Evolutionary conservation across 441 rosid genomes (phyloP), one percentile per base, ranked within the genome.

Genomic region (Hura crepitans): DNA sequence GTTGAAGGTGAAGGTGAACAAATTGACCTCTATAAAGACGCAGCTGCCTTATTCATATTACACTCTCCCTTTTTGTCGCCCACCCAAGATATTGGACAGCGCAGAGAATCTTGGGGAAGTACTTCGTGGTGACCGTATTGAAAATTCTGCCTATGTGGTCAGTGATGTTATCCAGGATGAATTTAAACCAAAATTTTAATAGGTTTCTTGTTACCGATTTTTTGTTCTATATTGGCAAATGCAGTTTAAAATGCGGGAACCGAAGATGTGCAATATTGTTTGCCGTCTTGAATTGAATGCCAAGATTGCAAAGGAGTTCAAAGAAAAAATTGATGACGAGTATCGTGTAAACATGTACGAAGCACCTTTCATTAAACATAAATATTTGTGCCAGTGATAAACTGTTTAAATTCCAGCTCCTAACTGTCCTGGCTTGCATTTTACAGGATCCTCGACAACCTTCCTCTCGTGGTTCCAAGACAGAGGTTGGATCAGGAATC

Each of bases 61-160:
- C 62, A 84, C 93, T 66, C 87, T 93, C 23, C 89, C 89, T n/a
- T 87, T 80, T 64, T 92, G 97, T 73, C 84, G 68, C 49, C 97
- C 99, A 35, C 56, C 77, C 2, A 69, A 72, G 25, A 90, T 94
- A 23, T 81, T 92, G 56, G 97, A 94, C 81, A 92, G 92, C 62
- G 89, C 94, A 14, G 98, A 94, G 82, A 92, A 94, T 87, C 96
- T 92, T 15, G 97, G 98, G 35, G 98, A 94, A 84, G 98, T 94
- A 37, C 96, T 92, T 39, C 92, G 97, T 30, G 99, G 97, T 63
- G 99, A 92, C 73, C 94, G 97, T 27, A 92, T 92, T 62, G 97
- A 94, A 76, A 94, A 94, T 83, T 90, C 99, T 65, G 93, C 96
- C 57, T 92, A 84, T 72, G 88, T 82, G 81, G 97, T 92, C 65